Conservation (phyloP, 164 flowering plant genomes). For the Annona cherimola region DNA sequence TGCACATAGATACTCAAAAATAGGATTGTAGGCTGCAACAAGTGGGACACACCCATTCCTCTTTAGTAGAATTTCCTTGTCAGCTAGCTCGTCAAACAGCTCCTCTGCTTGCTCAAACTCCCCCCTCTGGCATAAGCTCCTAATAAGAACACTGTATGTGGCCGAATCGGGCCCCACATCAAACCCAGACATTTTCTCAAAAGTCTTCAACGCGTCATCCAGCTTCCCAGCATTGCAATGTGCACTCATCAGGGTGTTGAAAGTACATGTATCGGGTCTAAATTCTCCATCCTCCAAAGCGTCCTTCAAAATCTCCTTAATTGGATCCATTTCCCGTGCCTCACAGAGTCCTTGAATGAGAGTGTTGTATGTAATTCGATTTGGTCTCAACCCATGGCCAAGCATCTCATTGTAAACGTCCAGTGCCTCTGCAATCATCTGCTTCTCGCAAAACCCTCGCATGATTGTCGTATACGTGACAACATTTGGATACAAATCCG, state of each 20-base stretch:
- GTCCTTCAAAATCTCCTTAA: constrained; percentile 57
- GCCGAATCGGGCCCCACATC: constrained; percentile 61
- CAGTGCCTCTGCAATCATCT: constrained; percentile 46
- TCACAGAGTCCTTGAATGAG: constrained; percentile 78
- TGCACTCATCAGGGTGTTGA: constrained; percentile 61
- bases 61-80: constrained; percentile 43
- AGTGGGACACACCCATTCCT: constrained; percentile 37
- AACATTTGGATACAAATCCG: constrained; percentile 56
- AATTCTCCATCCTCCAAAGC: constrained; percentile 30
- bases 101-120: constrained; percentile 55
- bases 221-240: constrained; percentile 51
- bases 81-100: constrained; percentile 50
- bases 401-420: constrained; percentile 56
- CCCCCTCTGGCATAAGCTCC: constrained; percentile 44
- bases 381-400: constrained; percentile 44
- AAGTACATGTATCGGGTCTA: constrained; percentile 77
- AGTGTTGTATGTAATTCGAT: constrained; percentile 46
- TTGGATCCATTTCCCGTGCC: constrained; percentile 46
- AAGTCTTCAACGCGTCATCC: constrained; percentile 51
- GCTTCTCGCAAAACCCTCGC: constrained; percentile 69
- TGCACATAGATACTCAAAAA: constrained; percentile 45
- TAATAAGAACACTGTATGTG: constrained; percentile 59
- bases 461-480: constrained; percentile 79
- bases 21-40: constrained; percentile 68
- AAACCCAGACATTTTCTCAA: constrained; percentile 45